Evolutionary conservation across 495 filamentous ascomycete species (phyloP), one percentile per base, ranked within the genome.

Genomic region (Aspergillus baeticus): DNA sequence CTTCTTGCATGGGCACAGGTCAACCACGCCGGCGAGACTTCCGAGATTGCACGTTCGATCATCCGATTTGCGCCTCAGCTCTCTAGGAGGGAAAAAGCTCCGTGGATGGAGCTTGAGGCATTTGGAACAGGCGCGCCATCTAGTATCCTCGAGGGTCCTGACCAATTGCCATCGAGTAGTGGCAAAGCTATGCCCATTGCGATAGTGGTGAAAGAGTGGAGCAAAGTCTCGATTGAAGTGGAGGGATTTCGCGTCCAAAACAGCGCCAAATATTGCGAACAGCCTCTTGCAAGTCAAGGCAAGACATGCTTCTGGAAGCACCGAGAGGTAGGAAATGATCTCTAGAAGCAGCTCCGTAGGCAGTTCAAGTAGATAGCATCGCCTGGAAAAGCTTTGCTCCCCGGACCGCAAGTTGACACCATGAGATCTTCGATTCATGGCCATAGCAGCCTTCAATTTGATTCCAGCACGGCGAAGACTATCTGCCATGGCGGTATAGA

Each of bases 1-100:
- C 54, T 78, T 78, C 45, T 71, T 75, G 71, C 76, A 78, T 15
- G 76, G 76, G 35, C 76, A 78, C 17, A 78, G 39, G 38, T 78
- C 76, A 35, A 78, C 73, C 31, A 78, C 65, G 5, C 76, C 76
- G 7, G 74, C 74, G 14, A 70, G 51, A 11, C 64, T 64, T n/a
- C 76, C 76, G 34, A 78, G 45, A 26, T 70, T 69, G 55, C 76
- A 78, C 10, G 62, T 59, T 14, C 76, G 69, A 18, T 58, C 56
- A 22, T 76, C 73, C 3, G 76, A 29, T 15, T 74, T 71, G 43
- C 67, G 67, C 58, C 65, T 61, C 6, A 77, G 44, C 51, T 78
- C 73, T 39, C 67, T 66, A 4, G 69, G 52, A 5, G 70, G 52
- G 22, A 76, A 78, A 7, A 69, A 63, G 23, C 54, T 60, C 31